Percentiles rank a stretch among this genome's conserved stretches.
Evolutionary conservation across 2,329 filamentous ascomycete species (phyloP).

Genomic region (Verticillium zaregamsianum): DNA sequence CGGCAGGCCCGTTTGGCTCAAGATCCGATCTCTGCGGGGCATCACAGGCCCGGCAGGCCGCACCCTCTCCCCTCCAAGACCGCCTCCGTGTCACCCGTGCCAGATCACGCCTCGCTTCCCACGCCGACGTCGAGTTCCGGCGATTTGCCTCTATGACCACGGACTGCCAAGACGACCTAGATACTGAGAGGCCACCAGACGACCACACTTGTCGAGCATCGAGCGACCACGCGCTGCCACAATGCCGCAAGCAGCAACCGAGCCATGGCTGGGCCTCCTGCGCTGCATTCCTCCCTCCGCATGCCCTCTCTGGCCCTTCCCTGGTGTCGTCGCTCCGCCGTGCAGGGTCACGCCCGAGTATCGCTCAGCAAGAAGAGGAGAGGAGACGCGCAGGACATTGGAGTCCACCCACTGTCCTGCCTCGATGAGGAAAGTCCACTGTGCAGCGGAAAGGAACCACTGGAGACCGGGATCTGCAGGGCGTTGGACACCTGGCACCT

Average conservation of each 20-base stretch:
- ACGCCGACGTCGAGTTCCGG: background rate
- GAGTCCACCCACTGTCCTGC: background rate
- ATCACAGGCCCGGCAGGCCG: background rate
- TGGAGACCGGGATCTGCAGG: background rate
- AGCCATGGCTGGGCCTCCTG: background rate
- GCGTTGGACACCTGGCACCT: background rate
- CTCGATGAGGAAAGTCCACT: background rate
- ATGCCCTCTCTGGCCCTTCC: background rate
- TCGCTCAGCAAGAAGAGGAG: background rate
- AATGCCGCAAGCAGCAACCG: background rate
- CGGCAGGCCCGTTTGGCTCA: background rate
- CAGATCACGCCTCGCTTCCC: background rate
- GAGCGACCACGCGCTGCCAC: background rate
- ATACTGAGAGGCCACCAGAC: background rate
- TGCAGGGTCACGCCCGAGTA: background rate
- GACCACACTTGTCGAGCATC: background rate
- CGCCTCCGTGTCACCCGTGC: background rate
- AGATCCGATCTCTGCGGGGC: background rate
- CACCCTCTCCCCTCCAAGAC: background rate
- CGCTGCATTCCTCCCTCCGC: background rate
- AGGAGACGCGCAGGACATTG: background rate
- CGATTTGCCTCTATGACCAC: background rate
- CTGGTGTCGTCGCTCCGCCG: background rate
- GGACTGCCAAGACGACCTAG: background rate
- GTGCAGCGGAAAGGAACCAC: background rate